Evolutionary conservation across 1,284 basidiomycete genomes (phyloP), one percentile per base, ranked within the genome.

Genomic region (Sanghuangporus baumii): DNA sequence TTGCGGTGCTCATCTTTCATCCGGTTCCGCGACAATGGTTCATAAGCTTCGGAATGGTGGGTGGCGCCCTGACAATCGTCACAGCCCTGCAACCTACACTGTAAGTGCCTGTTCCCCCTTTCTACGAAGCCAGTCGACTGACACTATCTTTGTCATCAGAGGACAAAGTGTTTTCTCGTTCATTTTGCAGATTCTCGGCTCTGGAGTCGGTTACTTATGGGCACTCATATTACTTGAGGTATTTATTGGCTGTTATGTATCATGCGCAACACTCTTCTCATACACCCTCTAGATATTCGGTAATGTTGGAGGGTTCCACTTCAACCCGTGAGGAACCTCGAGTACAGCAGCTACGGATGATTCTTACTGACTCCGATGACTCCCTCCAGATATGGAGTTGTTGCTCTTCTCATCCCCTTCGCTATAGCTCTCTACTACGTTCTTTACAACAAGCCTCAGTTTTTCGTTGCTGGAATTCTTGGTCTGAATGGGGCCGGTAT

Each of bases 241-340:
- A 56, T 36, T 61, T 65, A 9, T 9, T 7, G 26, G 14, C 20
- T 26, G n/a, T n/a, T 26, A 6, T 31, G n/a, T 8, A 12, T 31
- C 18, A 16, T 23, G 3, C 18, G 48, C 12, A 23, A 8, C 4
- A 7, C 20, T 51, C 7, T 46, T n/a, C 1, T n/a, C 54, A 62
- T 59, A 7, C 37, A 38, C 66, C 6, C 55, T 67, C 2, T 60
- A 74, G 66, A 71, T 73, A 31, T 74, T 75, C 67, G 66, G 67
- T 18, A 65, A 74, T 57, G 71, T 74, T 38, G 75, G 74, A 34
- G 73, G 75, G 1, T 74, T 74, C 63, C 58, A 55, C 14, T 75
- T 70, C 66, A 76, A 76, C 61, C 75, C 75, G 60, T 74, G 52
- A 59, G 66, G 37, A 37, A 23, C n/a, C 12, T 64, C 3, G 43